Base-by-base conservation (phyloP, 805 yeast species). In the Wickerhamomyces chambardii region DNA sequence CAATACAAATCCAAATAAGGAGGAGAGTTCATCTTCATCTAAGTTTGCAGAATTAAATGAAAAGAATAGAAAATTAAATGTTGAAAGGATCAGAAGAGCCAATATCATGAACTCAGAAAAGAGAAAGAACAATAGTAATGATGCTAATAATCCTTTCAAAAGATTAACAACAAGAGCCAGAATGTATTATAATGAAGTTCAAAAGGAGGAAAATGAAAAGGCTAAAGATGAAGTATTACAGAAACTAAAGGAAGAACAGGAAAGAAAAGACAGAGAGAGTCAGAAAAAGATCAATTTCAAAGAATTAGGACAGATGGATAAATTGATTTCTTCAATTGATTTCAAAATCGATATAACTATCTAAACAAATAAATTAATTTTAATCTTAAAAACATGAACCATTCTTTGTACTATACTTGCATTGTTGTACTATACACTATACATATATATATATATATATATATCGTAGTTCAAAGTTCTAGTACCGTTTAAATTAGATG, bases 131-230 rank as follows among this genome's bases (percentile, higher is more conserved):
- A 56, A 53, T 33, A 38, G 67, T 37, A 64, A 47, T 30, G 59
- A 60, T 38, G 66, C 73, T 36, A 74, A 68, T 47, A 84, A 92
- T 61, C 97, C 98, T 17, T 92, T 92, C 59, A 75, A 83, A 45
- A 77, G 97, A 56, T 71, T 92, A 52, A 81, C 84, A 55, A 90
- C 97, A 2, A 82, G 78, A 41, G 84, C 97, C 1, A 75, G 84
- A 49, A 75, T 85, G 40, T 90, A 85, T 58, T 86, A 87, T 35
- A 64, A 67, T 32, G 71, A 56, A 37, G 61, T 68, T 32, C 75
- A 69, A 41, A 67, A 68, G 41, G 71, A 68, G 40, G 80, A 70
- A 43, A 75, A 78, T 45, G 77, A 70, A 44, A 70, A 67, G 54
- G 82, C 79, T 3, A 63, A 73, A 37, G 68, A 63, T 25, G 70